These are phyloP conservation scores for Avicennia marina DNA, from an alignment of 257 asterid genomes.

Conservation along the genomic window DNA sequence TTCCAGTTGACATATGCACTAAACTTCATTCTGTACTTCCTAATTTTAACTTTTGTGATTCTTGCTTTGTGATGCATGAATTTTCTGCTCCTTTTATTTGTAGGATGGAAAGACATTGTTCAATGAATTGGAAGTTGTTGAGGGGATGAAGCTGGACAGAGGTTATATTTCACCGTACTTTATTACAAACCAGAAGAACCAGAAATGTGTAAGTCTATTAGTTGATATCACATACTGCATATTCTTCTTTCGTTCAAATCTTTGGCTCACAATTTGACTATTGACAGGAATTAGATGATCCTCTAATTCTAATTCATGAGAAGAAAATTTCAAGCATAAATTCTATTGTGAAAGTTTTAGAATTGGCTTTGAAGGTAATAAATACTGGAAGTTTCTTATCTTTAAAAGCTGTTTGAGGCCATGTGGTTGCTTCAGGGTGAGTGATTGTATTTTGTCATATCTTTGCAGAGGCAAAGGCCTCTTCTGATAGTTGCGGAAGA, in stretches of 20 bases:
- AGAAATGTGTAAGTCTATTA: conserved; percentile 74
- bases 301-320: conserved; percentile 80
- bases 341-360: conserved; percentile 70
- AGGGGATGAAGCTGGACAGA: conserved; percentile 95
- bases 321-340: conserved; percentile 78
- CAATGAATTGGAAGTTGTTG: conserved; percentile 93
- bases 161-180: conserved; percentile 95
- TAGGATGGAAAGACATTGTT: conserved; percentile 93
- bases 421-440: no score
- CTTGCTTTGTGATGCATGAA: no score
- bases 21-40: no score
- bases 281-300: conserved; percentile 82
- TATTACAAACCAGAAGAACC: conserved; percentile 84
- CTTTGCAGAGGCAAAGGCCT: conserved; percentile 69
- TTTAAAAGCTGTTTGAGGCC: no score
- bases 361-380: conserved; percentile 87
- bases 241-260: background rate
- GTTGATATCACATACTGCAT: background rate
- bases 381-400: no score
- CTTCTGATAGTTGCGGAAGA: conserved; percentile 86
- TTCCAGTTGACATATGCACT: no score
- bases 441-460: no score
- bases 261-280: background rate
- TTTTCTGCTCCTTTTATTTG: conserved; percentile 5
- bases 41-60: no score